Percentiles rank a stretch among this genome's conserved stretches.
Conservation (phyloP, 164 flowering plant genomes). For the Vitis amurensis region DNA sequence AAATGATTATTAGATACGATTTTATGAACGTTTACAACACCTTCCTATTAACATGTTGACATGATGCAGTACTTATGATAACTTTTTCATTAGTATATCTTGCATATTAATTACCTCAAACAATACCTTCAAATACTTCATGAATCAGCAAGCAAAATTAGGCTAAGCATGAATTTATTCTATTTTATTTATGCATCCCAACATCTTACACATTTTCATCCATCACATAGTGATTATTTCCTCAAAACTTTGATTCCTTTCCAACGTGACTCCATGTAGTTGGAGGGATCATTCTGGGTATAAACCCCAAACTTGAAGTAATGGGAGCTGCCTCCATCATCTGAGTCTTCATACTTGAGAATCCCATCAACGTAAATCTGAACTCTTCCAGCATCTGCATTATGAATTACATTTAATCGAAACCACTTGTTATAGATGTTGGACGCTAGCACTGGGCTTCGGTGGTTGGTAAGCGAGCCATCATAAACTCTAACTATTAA, state of each 20-base stretch:
- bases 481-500: conserved; percentile 20
- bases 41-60: too few species aligned
- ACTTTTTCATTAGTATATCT: too few species aligned
- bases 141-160: too few species aligned
- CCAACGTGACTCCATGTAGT: conserved; percentile 20
- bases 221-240: neutral
- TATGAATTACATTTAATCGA: conserved; percentile 21
- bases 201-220: too few species aligned
- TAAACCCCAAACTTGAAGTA: conserved; percentile 21
- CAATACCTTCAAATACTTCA: too few species aligned
- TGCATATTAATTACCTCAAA: too few species aligned
- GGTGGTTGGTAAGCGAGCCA: conserved; percentile 18
- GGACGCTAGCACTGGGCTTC: neutral
- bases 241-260: neutral
- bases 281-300: conserved; percentile 10
- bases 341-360: neutral
- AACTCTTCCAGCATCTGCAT: conserved; percentile 11
- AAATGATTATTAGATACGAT: too few species aligned
- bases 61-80: too few species aligned
- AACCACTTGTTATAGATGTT: conserved; percentile 22
- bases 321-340: conserved; percentile 7
- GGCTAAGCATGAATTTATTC: too few species aligned
- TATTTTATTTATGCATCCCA: too few species aligned
- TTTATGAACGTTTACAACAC: too few species aligned
- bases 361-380: conserved; percentile 8